Conservation (phyloP, 306 rosid species). For the Parietaria judaica region DNA sequence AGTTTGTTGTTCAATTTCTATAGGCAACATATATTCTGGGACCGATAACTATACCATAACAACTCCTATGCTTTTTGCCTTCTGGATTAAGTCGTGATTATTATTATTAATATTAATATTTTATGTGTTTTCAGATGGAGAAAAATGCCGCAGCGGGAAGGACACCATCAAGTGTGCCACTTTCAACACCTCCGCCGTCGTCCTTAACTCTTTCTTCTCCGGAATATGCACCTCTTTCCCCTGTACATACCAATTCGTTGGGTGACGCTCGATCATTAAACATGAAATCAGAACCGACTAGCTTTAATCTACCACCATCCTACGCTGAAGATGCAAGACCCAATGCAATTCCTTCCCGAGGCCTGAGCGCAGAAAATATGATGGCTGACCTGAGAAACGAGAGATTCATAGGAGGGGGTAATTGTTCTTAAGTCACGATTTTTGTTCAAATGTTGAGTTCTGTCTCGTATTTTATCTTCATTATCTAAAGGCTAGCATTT, state of each 20-base stretch:
- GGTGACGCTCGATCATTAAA: slow-evolving; percentile 54
- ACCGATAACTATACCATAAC: too few species aligned
- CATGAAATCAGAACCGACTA: slow-evolving; percentile 68
- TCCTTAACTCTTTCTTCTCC: slow-evolving; percentile 70
- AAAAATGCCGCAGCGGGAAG: slow-evolving; percentile 98
- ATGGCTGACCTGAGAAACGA: slow-evolving; percentile 69
- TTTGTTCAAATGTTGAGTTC: not conserved
- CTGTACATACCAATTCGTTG: slow-evolving; percentile 71
- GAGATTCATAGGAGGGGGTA: slow-evolving; percentile 83
- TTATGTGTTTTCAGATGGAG: slow-evolving; percentile 58
- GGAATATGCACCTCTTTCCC: slow-evolving; percentile 80
- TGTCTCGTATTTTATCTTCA: too few species aligned
- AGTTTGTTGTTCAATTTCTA: too few species aligned
- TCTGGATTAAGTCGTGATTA: too few species aligned
- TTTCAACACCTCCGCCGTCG: slow-evolving; percentile 96
- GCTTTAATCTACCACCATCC: slow-evolving; percentile 72
- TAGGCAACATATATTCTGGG: too few species aligned
- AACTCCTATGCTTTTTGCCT: too few species aligned
- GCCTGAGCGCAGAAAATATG: slow-evolving; percentile 51
- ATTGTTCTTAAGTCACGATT: not conserved
- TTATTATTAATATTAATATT: not conserved
- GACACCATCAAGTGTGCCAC: slow-evolving; percentile 87
- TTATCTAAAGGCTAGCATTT: too few species aligned
- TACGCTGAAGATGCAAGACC: slow-evolving; percentile 66
- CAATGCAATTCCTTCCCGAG: slow-evolving; percentile 50